A percentile compares a stretch with the other conserved stretches of the same genome.
These are phyloP conservation scores for Phytopythium mirpurense DNA, from an alignment of 352 stramenopile genomes.

Conservation along the genomic window DNA sequence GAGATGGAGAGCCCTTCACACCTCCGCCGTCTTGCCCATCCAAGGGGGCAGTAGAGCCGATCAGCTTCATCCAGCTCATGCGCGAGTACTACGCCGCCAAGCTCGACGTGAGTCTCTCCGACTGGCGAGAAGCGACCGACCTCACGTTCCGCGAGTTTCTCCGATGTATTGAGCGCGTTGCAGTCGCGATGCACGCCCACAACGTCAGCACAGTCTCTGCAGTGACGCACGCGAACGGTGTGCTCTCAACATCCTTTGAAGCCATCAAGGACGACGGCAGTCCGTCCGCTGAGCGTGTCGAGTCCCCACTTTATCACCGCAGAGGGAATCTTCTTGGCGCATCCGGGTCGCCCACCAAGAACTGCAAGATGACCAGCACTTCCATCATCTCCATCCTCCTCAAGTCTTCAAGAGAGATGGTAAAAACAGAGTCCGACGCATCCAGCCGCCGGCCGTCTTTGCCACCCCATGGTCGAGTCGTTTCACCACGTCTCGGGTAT, in stretches of 20 bases:
- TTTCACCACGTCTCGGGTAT: not conserved
- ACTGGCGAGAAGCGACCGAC: slow-evolving; percentile 48
- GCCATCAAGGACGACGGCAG: slow-evolving; percentile 45
- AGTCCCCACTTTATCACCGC: slow-evolving; percentile 35
- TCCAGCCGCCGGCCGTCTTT: not conserved
- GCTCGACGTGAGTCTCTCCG: slow-evolving; percentile 63
- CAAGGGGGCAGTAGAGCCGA: slow-evolving; percentile 34
- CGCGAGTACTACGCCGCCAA: slow-evolving; percentile 71
- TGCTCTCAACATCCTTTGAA: slow-evolving; percentile 41
- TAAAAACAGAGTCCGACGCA: slow-evolving; percentile 3
- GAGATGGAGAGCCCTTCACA: slow-evolving; percentile 49
- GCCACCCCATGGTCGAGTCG: not conserved
- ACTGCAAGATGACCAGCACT: slow-evolving; percentile 57
- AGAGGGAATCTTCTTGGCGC: slow-evolving; percentile 41
- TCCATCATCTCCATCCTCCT: slow-evolving; percentile 59
- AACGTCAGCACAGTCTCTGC: slow-evolving; percentile 9
- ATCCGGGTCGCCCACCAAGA: slow-evolving; percentile 32
- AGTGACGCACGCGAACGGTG: slow-evolving; percentile 20
- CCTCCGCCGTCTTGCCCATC: slow-evolving; percentile 17
- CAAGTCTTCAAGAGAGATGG: slow-evolving; percentile 33
- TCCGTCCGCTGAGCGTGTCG: slow-evolving; percentile 12
- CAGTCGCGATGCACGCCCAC: slow-evolving; percentile 57
- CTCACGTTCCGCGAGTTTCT: slow-evolving; percentile 74
- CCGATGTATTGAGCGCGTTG: slow-evolving; percentile 57
- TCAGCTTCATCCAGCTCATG: slow-evolving; percentile 58